These are phyloP conservation scores for Penicillium decumbens DNA, from an alignment of 2,329 filamentous ascomycete genomes.

Conservation along the genomic window DNA sequence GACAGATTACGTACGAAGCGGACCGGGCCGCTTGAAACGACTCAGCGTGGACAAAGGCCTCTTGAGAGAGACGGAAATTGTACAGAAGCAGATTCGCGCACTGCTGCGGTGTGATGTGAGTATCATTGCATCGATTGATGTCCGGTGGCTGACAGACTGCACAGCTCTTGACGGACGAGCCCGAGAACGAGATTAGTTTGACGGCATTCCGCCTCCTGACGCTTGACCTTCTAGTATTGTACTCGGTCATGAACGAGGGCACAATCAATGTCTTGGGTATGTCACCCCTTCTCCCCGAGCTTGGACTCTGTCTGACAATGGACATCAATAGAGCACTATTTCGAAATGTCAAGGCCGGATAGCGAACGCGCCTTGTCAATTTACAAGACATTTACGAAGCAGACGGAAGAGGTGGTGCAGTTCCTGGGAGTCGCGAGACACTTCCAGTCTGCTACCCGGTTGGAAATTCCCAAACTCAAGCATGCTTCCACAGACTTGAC, in stretches of 20 bases:
- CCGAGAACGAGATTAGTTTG: conserved; percentile 93
- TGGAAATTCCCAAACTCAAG: conserved; percentile 95
- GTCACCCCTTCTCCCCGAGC: conserved; percentile 21
- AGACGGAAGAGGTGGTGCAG: conserved; percentile 88
- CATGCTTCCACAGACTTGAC: conserved; percentile 91
- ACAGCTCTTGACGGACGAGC: conserved; percentile 78
- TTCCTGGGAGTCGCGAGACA: conserved; percentile 83
- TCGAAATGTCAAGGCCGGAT: conserved; percentile 93
- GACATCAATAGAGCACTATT: conserved; percentile 71
- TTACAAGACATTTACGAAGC: conserved; percentile 84
- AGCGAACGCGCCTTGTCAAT: conserved; percentile 87
- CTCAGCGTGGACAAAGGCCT: conserved; percentile 87
- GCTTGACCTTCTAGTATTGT: conserved; percentile 80
- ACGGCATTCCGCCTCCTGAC: conserved; percentile 90
- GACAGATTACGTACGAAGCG: conserved; percentile 81
- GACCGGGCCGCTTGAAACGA: conserved; percentile 76
- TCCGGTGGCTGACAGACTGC: conserved; percentile 13
- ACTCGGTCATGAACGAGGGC: conserved; percentile 92
- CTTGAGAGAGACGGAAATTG: conserved; percentile 81
- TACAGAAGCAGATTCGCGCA: conserved; percentile 81
- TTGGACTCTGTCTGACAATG: conserved; percentile 9
- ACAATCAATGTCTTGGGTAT: conserved; percentile 93
- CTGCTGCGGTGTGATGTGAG: conserved; percentile 84
- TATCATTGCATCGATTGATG: background rate
- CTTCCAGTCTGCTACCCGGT: conserved; percentile 83